A percentile compares a stretch with the other conserved stretches of the same genome.
phyloP scores from a whole-genome alignment of 2,329 filamentous ascomycete genomes.

The Penicillium griseofulvum region DNA sequence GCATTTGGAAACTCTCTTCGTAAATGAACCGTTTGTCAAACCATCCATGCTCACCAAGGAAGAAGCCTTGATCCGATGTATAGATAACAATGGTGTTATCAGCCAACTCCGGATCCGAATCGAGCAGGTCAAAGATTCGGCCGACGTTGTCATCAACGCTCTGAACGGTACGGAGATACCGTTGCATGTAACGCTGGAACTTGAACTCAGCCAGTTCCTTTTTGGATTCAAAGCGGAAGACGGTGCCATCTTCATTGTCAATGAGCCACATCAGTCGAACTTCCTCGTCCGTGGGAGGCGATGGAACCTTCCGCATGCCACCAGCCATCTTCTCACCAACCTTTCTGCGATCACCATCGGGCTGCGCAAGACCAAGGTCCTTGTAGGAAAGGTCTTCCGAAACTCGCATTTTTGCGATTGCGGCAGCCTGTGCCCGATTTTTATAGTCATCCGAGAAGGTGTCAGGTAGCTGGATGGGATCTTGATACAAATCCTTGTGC shows the following conservation, averaged over 20 bases:
- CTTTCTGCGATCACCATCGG: slow-evolving; percentile 44
- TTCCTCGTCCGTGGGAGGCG: slow-evolving; percentile 26
- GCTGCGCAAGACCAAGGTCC: slow-evolving; percentile 53
- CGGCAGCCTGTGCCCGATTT: slow-evolving; percentile 51
- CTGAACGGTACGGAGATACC: slow-evolving; percentile 54
- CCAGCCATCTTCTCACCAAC: slow-evolving; percentile 38
- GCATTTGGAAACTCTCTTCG: slow-evolving; percentile 58
- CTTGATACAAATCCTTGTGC: slow-evolving; percentile 50
- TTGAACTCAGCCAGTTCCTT: slow-evolving; percentile 53
- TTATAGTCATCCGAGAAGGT: slow-evolving; percentile 57
- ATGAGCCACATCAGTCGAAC: slow-evolving; percentile 39
- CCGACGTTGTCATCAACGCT: slow-evolving; percentile 55
- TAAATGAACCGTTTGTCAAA: slow-evolving; percentile 61
- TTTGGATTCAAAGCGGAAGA: slow-evolving; percentile 46
- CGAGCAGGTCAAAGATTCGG: slow-evolving; percentile 49
- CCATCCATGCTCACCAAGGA: slow-evolving; percentile 58
- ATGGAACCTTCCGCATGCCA: slow-evolving; percentile 41
- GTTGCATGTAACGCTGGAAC: slow-evolving; percentile 57
- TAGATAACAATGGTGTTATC: slow-evolving; percentile 55
- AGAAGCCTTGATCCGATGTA: slow-evolving; percentile 57
- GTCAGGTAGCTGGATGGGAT: slow-evolving; percentile 49
- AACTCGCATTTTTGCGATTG: slow-evolving; percentile 52
- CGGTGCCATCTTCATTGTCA: slow-evolving; percentile 47
- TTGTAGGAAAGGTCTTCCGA: slow-evolving; percentile 52
- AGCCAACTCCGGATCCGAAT: slow-evolving; percentile 38